Evolutionary conservation across 768 basidiomycete genomes (phyloP).

Genomic region (Leccinum barrowsii): DNA sequence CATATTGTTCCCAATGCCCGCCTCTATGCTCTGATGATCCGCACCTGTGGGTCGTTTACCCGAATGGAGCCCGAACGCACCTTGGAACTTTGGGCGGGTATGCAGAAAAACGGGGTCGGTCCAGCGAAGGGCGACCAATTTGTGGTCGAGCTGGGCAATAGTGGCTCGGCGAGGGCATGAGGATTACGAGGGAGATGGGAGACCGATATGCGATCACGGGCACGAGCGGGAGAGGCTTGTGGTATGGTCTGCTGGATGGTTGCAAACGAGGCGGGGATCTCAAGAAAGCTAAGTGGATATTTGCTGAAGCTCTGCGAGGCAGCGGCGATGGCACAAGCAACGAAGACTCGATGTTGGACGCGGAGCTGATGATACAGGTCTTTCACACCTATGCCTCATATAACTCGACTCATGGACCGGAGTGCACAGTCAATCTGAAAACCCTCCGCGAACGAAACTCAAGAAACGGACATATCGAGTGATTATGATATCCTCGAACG

Average conservation of each 20-base stretch:
- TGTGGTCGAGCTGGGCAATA: slow-evolving; percentile 66
- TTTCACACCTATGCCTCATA: slow-evolving; percentile 89
- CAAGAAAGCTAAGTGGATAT: slow-evolving; percentile 79
- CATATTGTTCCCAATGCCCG: slow-evolving; percentile 72
- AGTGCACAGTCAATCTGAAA: background rate
- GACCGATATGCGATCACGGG: slow-evolving; percentile 49
- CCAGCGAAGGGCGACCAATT: slow-evolving; percentile 63
- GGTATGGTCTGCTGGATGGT: slow-evolving; percentile 81
- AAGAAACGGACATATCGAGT: background rate
- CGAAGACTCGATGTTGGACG: slow-evolving; percentile 44
- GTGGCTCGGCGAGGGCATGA: slow-evolving; percentile 79
- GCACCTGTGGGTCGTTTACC: slow-evolving; percentile 65
- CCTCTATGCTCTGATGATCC: slow-evolving; percentile 85
- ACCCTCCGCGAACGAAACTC: slow-evolving; percentile 4
- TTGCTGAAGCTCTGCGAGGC: slow-evolving; percentile 65
- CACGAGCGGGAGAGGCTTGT: slow-evolving; percentile 53
- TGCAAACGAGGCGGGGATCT: slow-evolving; percentile 87
- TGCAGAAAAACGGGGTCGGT: slow-evolving; percentile 68
- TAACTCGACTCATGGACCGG: slow-evolving; percentile 42
- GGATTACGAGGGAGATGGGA: slow-evolving; percentile 83
- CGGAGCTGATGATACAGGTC: slow-evolving; percentile 74
- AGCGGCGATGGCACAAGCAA: slow-evolving; percentile 15
- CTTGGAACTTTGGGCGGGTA: slow-evolving; percentile 89
- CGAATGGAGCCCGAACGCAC: slow-evolving; percentile 85
- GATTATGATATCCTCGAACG: background rate